Evolutionary conservation across 2,329 filamentous ascomycete genomes (phyloP).

Genomic region (Fusarium sp.): DNA sequence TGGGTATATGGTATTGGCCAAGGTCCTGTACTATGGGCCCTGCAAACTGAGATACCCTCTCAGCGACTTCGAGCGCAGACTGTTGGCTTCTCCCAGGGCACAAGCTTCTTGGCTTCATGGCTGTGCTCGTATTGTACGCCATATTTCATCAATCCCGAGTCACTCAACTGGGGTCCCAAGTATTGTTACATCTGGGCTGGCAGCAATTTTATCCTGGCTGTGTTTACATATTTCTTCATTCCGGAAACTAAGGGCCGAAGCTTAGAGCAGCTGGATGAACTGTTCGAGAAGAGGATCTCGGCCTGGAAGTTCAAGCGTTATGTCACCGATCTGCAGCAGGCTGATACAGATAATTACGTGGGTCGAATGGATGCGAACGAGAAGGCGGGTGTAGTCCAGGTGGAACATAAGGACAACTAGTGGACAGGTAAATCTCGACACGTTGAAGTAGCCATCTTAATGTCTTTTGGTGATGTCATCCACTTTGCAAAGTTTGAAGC

Average conservation of each 20-base stretch:
- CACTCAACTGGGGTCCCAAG: not conserved
- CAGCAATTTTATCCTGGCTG: not conserved
- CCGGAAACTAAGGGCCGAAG: not conserved
- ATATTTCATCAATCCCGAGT: not conserved
- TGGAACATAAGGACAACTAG: not conserved
- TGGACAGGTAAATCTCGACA: too few relatives aligned
- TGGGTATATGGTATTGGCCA: not conserved
- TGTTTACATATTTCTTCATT: not conserved
- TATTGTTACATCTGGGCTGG: not conserved
- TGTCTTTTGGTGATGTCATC: fast-evolving
- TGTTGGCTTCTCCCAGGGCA: not conserved
- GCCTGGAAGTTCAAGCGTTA: not conserved
- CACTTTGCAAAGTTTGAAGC: too few relatives aligned
- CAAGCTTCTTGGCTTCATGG: not conserved
- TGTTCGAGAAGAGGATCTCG: not conserved
- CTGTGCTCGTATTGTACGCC: not conserved
- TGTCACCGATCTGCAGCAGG: not conserved
- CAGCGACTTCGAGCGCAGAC: not conserved
- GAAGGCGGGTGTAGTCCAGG: not conserved
- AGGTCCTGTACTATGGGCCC: not conserved
- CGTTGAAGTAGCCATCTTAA: not conserved
- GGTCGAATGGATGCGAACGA: not conserved
- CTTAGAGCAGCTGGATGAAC: not conserved
- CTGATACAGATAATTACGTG: not conserved
- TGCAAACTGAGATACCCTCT: not conserved